These are phyloP conservation scores for Teunomyces lycoperdinae DNA, from an alignment of 805 yeast species.

Conservation along the genomic window DNA sequence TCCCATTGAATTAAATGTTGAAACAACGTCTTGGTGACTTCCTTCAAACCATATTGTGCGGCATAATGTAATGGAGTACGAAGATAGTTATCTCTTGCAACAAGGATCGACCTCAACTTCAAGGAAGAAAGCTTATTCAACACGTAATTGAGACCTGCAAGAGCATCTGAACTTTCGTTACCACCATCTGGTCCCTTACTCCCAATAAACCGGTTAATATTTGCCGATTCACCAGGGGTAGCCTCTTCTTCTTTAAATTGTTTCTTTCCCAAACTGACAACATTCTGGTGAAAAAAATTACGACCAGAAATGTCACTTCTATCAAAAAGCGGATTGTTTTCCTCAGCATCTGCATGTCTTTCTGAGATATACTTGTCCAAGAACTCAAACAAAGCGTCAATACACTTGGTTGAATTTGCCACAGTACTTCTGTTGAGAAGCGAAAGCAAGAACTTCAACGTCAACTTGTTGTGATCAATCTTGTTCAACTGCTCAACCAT, in stretches of 20 bases:
- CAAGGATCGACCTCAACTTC: conserved; percentile 29
- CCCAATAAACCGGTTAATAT: conserved; percentile 23
- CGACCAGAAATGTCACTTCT: conserved; percentile 74
- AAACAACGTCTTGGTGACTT: conserved; percentile 56
- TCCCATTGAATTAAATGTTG: conserved; percentile 58
- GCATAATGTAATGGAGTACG: conserved; percentile 91
- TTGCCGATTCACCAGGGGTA: conserved; percentile 38
- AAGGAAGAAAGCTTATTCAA: conserved; percentile 43
- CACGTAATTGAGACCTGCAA: conserved; percentile 58
- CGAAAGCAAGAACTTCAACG: conserved; percentile 55
- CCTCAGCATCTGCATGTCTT: conserved; percentile 1
- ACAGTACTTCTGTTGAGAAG: conserved; percentile 65
- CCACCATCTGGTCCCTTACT: conserved; percentile 37
- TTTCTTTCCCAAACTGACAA: conserved; percentile 73
- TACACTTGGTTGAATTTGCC: conserved; percentile 52
- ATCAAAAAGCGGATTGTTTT: conserved; percentile 39
- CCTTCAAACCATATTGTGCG: conserved; percentile 77
- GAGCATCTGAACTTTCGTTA: conserved; percentile 49
- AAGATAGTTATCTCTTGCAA: conserved; percentile 69
- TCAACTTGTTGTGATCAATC: conserved; percentile 42
- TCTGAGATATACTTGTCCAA: conserved; percentile 31
- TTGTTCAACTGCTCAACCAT: conserved; percentile 40
- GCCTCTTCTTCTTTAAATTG: conserved; percentile 38
- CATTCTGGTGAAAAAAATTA: conserved; percentile 81
- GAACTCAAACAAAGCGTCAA: conserved; percentile 51